phyloP scores from a whole-genome alignment of 2,329 filamentous ascomycete species.

The Rachicladosporium sp. region DNA sequence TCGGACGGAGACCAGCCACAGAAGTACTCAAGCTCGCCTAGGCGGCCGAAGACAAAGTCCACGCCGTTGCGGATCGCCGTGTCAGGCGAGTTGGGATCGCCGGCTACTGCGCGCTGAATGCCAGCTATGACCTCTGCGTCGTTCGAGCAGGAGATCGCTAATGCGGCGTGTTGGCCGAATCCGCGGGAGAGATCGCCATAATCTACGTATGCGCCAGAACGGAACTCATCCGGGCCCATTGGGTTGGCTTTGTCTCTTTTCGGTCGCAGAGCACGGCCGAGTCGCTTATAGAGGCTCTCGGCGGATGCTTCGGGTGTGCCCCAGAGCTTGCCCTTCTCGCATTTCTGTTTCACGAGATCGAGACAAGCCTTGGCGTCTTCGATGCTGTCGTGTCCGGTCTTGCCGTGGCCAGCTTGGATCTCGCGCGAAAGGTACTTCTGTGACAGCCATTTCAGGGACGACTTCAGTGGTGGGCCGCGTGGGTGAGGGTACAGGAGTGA shows the following conservation, averaged over 20 bases:
- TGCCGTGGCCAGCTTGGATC: constrained; percentile 67
- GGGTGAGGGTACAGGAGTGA: constrained; percentile 82
- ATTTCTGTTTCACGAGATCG: constrained; percentile 89
- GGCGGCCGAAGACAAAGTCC: constrained; percentile 51
- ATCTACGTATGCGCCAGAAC: constrained; percentile 67
- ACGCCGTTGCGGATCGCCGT: constrained; percentile 37
- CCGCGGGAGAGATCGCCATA: constrained; percentile 68
- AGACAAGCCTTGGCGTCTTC: constrained; percentile 88
- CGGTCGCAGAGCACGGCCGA: constrained; percentile 38
- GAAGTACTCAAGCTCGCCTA: constrained; percentile 48
- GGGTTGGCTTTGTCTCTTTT: constrained; percentile 27
- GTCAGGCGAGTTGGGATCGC: constrained; percentile 28
- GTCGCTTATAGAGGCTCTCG: constrained; percentile 80
- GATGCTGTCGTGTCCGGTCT: constrained; percentile 73
- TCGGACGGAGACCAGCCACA: constrained; percentile 41
- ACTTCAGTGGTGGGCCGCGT: constrained; percentile 78
- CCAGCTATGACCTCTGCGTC: constrained; percentile 47
- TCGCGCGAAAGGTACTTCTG: constrained; percentile 76
- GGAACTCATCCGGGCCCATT: constrained; percentile 31
- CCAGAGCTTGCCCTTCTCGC: constrained; percentile 81
- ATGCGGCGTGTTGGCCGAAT: constrained; percentile 43
- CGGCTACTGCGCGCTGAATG: constrained; percentile 40
- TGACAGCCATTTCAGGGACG: constrained; percentile 76
- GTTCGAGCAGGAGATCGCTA: constrained; percentile 43
- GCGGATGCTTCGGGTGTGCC: constrained; percentile 65